Conservation (phyloP, 2,329 filamentous ascomycete species). For the Myriosclerotinia curreyana region DNA sequence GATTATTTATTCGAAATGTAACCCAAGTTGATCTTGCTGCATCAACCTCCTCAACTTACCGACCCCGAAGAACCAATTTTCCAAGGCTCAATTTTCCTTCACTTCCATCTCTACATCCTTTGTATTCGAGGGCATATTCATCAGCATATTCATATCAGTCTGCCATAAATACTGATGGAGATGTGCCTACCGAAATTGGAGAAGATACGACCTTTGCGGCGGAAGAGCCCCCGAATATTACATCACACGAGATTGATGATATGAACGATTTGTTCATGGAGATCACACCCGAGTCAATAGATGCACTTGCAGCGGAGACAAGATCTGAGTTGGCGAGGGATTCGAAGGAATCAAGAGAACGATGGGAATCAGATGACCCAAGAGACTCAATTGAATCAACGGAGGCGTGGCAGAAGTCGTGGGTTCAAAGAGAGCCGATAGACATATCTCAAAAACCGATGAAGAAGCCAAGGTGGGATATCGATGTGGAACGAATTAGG, state of each 20-base stretch:
- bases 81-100: constrained; percentile 17
- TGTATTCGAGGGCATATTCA: constrained; percentile 10
- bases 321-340: constrained; percentile 4
- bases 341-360: neutral
- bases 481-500: constrained; percentile 2
- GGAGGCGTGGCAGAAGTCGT: neutral
- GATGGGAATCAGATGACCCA: constrained; percentile 3
- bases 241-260: neutral
- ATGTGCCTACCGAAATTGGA: neutral
- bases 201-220: neutral
- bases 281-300: constrained; percentile 41
- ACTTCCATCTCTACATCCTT: constrained; percentile 4
- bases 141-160: neutral
- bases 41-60: neutral
- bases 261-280: constrained; percentile 35
- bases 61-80: constrained; percentile 1
- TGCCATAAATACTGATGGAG: neutral
- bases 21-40: constrained; percentile 35
- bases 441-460: constrained; percentile 1
- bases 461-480: constrained; percentile 15
- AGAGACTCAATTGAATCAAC: neutral
- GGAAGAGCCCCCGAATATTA: neutral
- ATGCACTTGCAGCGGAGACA: constrained; percentile 35
- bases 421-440: constrained; percentile 8
- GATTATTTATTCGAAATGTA: constrained; percentile 36